Evolutionary conservation across 1,284 basidiomycete genomes (phyloP).

Genomic region (Papiliotrema terrestris): DNA sequence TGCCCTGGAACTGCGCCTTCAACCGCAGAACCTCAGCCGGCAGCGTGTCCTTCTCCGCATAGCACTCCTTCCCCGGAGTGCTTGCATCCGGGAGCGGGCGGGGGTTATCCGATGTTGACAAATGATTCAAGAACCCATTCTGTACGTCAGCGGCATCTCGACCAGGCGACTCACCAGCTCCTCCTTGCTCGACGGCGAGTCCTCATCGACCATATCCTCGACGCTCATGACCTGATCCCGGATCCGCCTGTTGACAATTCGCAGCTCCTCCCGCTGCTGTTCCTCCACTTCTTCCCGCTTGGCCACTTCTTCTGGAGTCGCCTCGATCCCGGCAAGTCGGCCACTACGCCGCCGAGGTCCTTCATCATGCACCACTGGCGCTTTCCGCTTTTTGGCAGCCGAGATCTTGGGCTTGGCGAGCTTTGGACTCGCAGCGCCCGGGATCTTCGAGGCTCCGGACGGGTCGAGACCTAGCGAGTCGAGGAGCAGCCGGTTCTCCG

Average conservation of each 20-base stretch:
- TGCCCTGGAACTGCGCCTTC: slow-evolving; percentile 32
- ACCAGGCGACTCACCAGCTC: slow-evolving; percentile 19
- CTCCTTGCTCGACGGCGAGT: slow-evolving; percentile 9
- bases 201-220: slow-evolving; percentile 34
- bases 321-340: slow-evolving; percentile 40
- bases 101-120: neutral
- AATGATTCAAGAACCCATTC: slow-evolving; percentile 1
- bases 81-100: slow-evolving; percentile 13
- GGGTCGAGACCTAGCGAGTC: slow-evolving; percentile 46
- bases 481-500: slow-evolving; percentile 47
- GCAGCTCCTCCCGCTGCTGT: slow-evolving; percentile 30
- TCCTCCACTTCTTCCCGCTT: slow-evolving; percentile 33
- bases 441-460: slow-evolving; percentile 25
- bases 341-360: slow-evolving; percentile 37
- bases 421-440: slow-evolving; percentile 11
- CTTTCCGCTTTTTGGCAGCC: slow-evolving; percentile 23
- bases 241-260: slow-evolving; percentile 30
- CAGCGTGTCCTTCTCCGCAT: slow-evolving; percentile 7
- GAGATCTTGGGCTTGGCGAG: slow-evolving; percentile 1
- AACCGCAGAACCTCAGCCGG: slow-evolving; percentile 27
- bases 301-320: slow-evolving; percentile 30
- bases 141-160: neutral
- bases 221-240: slow-evolving; percentile 38
- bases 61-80: slow-evolving; percentile 12
- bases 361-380: slow-evolving; percentile 12